Conservation (phyloP, 495 filamentous ascomycete genomes). For the Letharia columbiana region DNA sequence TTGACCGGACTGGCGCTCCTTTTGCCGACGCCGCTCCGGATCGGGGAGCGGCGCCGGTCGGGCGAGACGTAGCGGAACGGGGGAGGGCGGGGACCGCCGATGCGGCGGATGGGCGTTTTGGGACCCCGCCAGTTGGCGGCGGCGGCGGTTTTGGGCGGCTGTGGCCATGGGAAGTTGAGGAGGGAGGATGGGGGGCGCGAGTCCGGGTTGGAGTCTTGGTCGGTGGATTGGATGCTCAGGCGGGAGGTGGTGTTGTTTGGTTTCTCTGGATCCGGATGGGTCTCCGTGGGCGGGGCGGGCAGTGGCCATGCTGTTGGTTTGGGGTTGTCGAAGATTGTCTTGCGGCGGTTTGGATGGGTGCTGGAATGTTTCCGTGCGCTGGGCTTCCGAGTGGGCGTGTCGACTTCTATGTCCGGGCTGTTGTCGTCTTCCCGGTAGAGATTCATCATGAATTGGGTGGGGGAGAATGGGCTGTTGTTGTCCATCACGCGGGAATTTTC, state of each 20-base stretch:
- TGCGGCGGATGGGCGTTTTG: not conserved
- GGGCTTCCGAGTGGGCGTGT: conserved; percentile 19
- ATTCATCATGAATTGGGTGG: not conserved
- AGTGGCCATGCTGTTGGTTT: not conserved
- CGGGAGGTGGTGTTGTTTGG: not conserved
- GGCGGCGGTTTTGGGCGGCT: not conserved
- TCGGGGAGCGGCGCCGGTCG: not conserved
- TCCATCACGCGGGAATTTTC: not conserved
- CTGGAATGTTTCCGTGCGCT: not conserved
- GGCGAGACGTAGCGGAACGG: conserved; percentile 12
- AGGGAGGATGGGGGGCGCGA: conserved; percentile 8
- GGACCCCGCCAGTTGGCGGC: conserved; percentile 7
- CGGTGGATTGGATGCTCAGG: not conserved
- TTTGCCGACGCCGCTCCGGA: conserved; percentile 7
- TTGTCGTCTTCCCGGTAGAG: conserved; percentile 2
- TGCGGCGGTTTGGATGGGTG: conserved; percentile 13
- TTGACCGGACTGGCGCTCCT: not conserved
- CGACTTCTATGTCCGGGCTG: conserved; percentile 5
- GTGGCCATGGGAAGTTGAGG: conserved; percentile 2
- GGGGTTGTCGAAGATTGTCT: conserved; percentile 7
- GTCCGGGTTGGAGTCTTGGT: not conserved
- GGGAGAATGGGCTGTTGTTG: conserved; percentile 9
- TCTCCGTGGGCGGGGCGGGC: not conserved
- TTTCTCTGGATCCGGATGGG: not conserved
- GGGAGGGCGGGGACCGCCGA: conserved; percentile 2